Evolutionary conservation across 2,329 filamentous ascomycete species (phyloP), one percentile per base, ranked within the genome.

Genomic region (Leptoxyphium fumago): DNA sequence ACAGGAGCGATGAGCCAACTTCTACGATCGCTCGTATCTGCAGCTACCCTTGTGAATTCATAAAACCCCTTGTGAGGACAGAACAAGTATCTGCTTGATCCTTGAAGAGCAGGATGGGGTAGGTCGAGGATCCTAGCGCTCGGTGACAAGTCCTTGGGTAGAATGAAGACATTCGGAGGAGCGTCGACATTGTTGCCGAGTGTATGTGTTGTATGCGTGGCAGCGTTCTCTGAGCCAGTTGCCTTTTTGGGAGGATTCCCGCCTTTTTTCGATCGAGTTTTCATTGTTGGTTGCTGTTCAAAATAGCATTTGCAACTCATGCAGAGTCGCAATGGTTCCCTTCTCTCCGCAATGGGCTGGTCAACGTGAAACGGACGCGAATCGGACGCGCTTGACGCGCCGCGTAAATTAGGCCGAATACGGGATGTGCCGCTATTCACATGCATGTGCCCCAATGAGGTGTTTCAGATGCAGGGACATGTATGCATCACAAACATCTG

Each of bases 1-100:
- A 15, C 3, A 13, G 64, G 56, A 2, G 68, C 62, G 38, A 78
- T 66, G 4, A 81, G 60, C 57, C 75, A 73, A 55, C 77, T 80
- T 46, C 69, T 65, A 41, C 69, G 68, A 30, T 64, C 61, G 15
- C 64, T 66, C 47, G 69, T 66, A 2, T 73, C 65, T 4, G 73
- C 65, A 8, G 68, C 61, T 43, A 80, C 65, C 43, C 67, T 67
- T 2, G 73, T 80, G 55, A 81, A 78, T 50, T 81, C 77, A 54
- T 73, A 74, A 44, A 80, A 63, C 2, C 77, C 77, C 15, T 65
- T 66, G 21, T 69, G 58, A 0, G 77, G 75, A 48, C 75, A 78
- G 53, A 77, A 75, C 47, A 72, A 70, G 52, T 78, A 80, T 48
- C 74, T 66, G 39, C 61, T 69, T 3, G 67, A 59, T 7, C 56